Evolutionary conservation across 495 filamentous ascomycete genomes (phyloP).

Genomic region (Aeminium ludgeri): DNA sequence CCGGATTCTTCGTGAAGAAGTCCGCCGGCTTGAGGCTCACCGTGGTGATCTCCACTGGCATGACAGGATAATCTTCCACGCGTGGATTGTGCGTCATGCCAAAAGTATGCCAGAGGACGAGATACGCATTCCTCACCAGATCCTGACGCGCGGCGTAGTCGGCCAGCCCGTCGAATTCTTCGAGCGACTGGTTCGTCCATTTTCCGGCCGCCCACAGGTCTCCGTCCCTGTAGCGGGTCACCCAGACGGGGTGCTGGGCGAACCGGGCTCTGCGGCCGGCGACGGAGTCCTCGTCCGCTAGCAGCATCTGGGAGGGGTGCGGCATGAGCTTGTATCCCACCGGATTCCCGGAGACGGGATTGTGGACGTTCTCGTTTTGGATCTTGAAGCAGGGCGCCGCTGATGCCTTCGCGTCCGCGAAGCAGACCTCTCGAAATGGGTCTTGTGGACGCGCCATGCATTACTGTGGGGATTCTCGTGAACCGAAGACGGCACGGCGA

Average conservation of each 20-base stretch:
- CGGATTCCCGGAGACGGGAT: constrained; percentile 16
- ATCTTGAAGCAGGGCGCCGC: constrained; percentile 17
- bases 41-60: constrained; percentile 18
- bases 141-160: constrained; percentile 7
- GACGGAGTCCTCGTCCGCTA: constrained; percentile 13
- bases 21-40: constrained; percentile 18
- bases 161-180: constrained; percentile 10
- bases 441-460: constrained; percentile 12
- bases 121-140: constrained; percentile 13
- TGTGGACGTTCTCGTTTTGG: constrained; percentile 16
- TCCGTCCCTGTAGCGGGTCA: constrained; percentile 19
- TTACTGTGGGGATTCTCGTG: constrained; percentile 17
- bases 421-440: constrained; percentile 2
- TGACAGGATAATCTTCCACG: constrained; percentile 21
- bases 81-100: constrained; percentile 20
- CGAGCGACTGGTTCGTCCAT: constrained; percentile 17
- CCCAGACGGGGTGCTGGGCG: constrained; percentile 18
- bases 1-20: constrained; percentile 19
- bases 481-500: constrained; percentile 14
- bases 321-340: constrained; percentile 21
- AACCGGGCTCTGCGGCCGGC: constrained; percentile 15
- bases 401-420: constrained; percentile 10
- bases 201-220: constrained; percentile 19
- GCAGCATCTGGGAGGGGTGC: constrained; percentile 18
- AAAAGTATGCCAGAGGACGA: constrained; percentile 20